These are phyloP conservation scores for Pelargonium myrrhifolium DNA, from an alignment of 441 rosid species.

Conservation along the genomic window DNA sequence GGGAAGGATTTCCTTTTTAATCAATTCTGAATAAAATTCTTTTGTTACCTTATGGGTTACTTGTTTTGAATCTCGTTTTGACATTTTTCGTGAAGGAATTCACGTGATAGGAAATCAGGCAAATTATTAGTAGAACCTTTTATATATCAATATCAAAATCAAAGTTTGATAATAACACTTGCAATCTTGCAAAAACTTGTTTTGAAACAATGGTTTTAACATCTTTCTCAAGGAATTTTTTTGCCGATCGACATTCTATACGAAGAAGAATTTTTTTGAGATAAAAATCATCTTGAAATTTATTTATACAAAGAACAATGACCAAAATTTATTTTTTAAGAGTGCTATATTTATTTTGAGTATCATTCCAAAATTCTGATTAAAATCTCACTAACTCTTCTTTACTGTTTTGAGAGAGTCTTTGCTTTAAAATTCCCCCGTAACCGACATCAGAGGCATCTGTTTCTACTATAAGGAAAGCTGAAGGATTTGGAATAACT, in stretches of 20 bases:
- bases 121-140: not conserved
- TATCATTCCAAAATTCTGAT: not conserved
- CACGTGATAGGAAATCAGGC: not conserved
- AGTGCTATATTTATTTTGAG: not conserved
- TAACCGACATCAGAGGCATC: not conserved
- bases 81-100: not conserved
- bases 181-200: constrained; percentile 8
- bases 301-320: not conserved
- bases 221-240: not conserved
- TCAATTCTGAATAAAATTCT: not conserved
- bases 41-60: not conserved
- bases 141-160: not conserved
- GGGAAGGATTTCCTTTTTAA: too few relatives aligned
- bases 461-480: not conserved
- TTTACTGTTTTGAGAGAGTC: not conserved
- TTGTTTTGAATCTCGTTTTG: too few relatives aligned
- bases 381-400: not conserved
- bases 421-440: not conserved
- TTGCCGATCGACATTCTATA: not conserved
- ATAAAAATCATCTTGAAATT: not conserved
- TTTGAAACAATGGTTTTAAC: not conserved
- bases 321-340: not conserved
- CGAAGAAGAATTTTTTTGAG: not conserved
- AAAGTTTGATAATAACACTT: not conserved
- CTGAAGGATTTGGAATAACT: not conserved